Percentiles rank a stretch among this genome's conserved stretches.
phyloP scores from a whole-genome alignment of 352 stramenopile genomes.

The Globisporangium yorkense region DNA sequence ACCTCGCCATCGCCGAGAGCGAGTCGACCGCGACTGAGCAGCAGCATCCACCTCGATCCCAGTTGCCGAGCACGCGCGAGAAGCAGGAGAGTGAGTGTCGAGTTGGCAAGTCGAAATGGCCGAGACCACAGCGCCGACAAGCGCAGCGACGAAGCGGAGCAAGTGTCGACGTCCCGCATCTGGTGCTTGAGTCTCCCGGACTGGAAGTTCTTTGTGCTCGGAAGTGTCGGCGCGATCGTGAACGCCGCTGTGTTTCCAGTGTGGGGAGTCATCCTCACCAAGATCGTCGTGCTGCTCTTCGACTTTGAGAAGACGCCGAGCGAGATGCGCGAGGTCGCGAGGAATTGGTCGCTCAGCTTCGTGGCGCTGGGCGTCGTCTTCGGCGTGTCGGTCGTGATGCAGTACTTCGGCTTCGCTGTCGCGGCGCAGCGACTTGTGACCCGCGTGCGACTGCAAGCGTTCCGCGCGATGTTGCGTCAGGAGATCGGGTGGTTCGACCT shows the following conservation, averaged over 20 bases:
- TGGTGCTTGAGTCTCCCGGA: conserved; percentile 43
- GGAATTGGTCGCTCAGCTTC: conserved; percentile 28
- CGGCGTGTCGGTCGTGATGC: conserved; percentile 28
- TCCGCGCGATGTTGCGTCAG: conserved; percentile 55
- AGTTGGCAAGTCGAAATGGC: no score
- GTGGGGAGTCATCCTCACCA: conserved; percentile 42
- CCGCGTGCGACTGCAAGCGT: conserved; percentile 36
- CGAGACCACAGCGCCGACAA: neutral
- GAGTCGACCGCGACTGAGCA: neutral
- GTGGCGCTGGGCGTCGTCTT: conserved; percentile 33
- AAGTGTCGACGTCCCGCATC: conserved; percentile 24
- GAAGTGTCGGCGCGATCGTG: conserved; percentile 27
- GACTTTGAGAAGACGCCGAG: conserved; percentile 25
- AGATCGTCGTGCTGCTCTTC: conserved; percentile 49
- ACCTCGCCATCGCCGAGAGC: no score
- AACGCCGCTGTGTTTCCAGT: conserved; percentile 40
- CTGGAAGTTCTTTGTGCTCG: conserved; percentile 38
- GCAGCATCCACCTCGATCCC: neutral
- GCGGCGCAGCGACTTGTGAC: conserved; percentile 38
- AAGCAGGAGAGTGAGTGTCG: neutral
- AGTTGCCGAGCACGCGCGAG: neutral
- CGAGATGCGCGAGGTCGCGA: conserved; percentile 31
- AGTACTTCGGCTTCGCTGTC: conserved; percentile 51
- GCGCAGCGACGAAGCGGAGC: neutral
- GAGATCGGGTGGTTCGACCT: conserved; percentile 77